A percentile compares a stretch with the other conserved stretches of the same genome.
These are phyloP conservation scores for Calendula officinalis DNA, from an alignment of 129 eudicot genomes.

Conservation along the genomic window DNA sequence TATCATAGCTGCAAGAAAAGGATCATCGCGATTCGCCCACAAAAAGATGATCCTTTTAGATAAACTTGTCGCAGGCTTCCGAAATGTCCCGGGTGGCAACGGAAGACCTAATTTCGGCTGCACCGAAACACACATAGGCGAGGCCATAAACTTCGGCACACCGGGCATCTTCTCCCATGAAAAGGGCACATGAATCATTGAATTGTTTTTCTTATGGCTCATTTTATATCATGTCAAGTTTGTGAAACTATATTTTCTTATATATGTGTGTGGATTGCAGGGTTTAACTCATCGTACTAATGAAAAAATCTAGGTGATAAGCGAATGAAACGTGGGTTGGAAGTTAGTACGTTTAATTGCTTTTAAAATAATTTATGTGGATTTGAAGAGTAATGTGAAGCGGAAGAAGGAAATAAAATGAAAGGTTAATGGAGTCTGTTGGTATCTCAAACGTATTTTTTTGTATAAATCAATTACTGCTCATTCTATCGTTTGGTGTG, in stretches of 20 bases:
- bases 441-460: slow-evolving; percentile 25
- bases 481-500: slow-evolving; percentile 31
- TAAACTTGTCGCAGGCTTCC: neutral
- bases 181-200: slow-evolving; percentile 27
- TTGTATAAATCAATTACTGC: slow-evolving; percentile 23
- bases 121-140: slow-evolving; percentile 17
- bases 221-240: slow-evolving; percentile 1
- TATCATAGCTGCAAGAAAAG: slow-evolving; percentile 27
- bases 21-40: slow-evolving; percentile 20
- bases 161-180: slow-evolving; percentile 38
- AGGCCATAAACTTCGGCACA: slow-evolving; percentile 30
- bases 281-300: slow-evolving; percentile 1
- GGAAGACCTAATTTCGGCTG: slow-evolving; percentile 14
- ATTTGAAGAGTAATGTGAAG: slow-evolving; percentile 20
- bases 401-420: slow-evolving; percentile 21
- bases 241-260: slow-evolving; percentile 7
- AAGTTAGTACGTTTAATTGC: slow-evolving; percentile 27
- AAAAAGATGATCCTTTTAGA: slow-evolving; percentile 15
- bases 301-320: slow-evolving; percentile 13
- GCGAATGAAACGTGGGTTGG: slow-evolving; percentile 25
- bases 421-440: slow-evolving; percentile 27
- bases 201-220: slow-evolving; percentile 18
- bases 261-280: slow-evolving; percentile 8
- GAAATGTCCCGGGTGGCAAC: slow-evolving; percentile 30
- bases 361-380: slow-evolving; percentile 29